phyloP scores from a whole-genome alignment of 352 stramenopile genomes.

The Phytopythium aichiense region DNA sequence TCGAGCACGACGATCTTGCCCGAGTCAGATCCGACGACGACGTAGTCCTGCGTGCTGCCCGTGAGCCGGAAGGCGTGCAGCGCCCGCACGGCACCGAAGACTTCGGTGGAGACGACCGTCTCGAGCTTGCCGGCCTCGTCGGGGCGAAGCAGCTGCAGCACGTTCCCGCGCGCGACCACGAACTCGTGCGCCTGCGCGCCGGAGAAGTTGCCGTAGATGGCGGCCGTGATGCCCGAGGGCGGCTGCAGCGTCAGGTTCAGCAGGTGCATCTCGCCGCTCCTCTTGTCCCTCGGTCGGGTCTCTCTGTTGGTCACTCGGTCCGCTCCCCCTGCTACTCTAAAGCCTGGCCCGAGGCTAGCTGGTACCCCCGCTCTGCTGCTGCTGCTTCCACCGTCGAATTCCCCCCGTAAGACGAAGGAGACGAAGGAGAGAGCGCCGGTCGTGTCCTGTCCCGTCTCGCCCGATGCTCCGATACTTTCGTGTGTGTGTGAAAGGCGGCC shows the following conservation, averaged over 20 bases:
- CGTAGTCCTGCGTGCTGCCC: conserved; percentile 91
- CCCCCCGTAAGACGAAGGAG: not conserved
- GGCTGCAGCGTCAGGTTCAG: conserved; percentile 88
- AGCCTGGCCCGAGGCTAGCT: not conserved
- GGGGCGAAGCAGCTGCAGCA: conserved; percentile 92
- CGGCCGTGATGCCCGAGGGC: conserved; percentile 73
- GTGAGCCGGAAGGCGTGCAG: conserved; percentile 88
- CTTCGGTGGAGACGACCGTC: conserved; percentile 76
- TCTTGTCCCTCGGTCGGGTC: not conserved
- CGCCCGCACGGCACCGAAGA: conserved; percentile 92
- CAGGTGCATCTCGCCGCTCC: conserved; percentile 57
- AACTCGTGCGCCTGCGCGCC: conserved; percentile 92
- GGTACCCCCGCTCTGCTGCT: not conserved
- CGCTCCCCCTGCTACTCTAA: not conserved
- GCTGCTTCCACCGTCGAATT: not conserved
- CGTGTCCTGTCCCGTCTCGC: not conserved
- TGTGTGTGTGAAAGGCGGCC: not conserved
- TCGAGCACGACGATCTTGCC: conserved; percentile 96
- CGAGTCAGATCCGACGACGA: conserved; percentile 95
- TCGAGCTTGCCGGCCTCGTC: conserved; percentile 69
- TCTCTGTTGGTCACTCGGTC: not conserved
- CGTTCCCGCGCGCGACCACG: conserved; percentile 90
- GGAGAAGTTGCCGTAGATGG: conserved; percentile 92
- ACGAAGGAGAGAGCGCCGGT: not conserved
- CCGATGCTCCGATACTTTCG: too few species aligned